Conservation (phyloP, 805 yeast genomes). For the Naumovozyma castellii region DNA sequence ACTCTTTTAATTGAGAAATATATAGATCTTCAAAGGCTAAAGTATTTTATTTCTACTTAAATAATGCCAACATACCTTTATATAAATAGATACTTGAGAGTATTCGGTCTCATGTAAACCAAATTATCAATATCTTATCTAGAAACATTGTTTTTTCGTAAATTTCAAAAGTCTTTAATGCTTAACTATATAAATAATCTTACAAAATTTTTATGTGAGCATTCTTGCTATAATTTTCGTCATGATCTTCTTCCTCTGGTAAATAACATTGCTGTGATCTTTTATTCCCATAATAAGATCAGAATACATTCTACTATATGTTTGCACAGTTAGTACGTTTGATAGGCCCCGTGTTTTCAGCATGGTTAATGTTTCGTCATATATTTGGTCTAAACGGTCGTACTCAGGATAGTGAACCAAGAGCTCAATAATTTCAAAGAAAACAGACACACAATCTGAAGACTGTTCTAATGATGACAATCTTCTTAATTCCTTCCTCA, state of each 20-base stretch:
- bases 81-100: too few relatives aligned
- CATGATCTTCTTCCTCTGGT: conserved; percentile 15
- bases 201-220: not conserved
- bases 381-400: conserved; percentile 10
- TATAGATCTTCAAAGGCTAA: too few relatives aligned
- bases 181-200: not conserved
- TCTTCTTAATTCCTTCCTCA: conserved; percentile 22
- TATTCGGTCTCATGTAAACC: too few relatives aligned
- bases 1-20: conserved; percentile 6
- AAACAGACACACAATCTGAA: conserved; percentile 22
- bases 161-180: not conserved
- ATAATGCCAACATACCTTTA: too few relatives aligned
- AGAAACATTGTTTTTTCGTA: too few relatives aligned
- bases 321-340: conserved; percentile 9
- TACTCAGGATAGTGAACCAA: conserved; percentile 25
- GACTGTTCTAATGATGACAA: conserved; percentile 21
- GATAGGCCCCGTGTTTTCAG: conserved; percentile 16
- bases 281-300: conserved; percentile 7
- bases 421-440: conserved; percentile 20
- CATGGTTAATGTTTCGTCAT: conserved; percentile 8
- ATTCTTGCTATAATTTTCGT: conserved; percentile 15
- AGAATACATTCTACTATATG: conserved; percentile 4
- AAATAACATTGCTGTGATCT: conserved; percentile 5
- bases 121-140: too few relatives aligned
- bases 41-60: too few relatives aligned